Percentiles rank a stretch among this genome's conserved stretches.
These are phyloP conservation scores for Silene latifolia DNA, from an alignment of 148 eudicot genomes.

Conservation along the genomic window DNA sequence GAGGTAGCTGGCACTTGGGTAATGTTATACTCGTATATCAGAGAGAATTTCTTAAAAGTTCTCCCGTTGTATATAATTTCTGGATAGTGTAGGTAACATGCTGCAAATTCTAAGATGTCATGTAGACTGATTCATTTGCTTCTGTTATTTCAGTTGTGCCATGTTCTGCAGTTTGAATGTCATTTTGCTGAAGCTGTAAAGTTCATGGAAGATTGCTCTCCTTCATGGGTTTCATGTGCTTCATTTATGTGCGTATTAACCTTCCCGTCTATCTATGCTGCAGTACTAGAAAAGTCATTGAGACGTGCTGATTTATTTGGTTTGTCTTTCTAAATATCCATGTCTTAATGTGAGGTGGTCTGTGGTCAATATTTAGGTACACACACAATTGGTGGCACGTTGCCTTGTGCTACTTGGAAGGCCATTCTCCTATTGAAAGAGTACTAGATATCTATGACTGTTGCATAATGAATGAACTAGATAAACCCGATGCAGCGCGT, in stretches of 20 bases:
- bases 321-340: too few relatives aligned
- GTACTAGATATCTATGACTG: conserved; percentile 72
- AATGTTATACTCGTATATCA: too few relatives aligned
- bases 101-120: neutral
- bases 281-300: too few relatives aligned
- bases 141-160: conserved; percentile 65
- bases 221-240: conserved; percentile 57
- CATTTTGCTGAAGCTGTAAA: conserved; percentile 77
- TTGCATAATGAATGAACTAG: conserved; percentile 61
- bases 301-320: neutral
- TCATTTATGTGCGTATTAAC: conserved; percentile 62
- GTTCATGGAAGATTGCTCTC: conserved; percentile 76
- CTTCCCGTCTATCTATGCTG: neutral
- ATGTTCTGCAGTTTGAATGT: conserved; percentile 72
- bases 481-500: conserved; percentile 53
- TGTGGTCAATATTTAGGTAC: conserved; percentile 40
- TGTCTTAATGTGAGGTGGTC: conserved; percentile 2
- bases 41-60: too few relatives aligned
- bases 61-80: neutral
- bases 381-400: conserved; percentile 99
- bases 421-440: conserved; percentile 49
- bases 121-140: neutral
- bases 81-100: neutral
- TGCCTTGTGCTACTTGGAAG: conserved; percentile 90
- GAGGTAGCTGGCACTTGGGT: too few relatives aligned